phyloP scores from a whole-genome alignment of 2,329 filamentous ascomycete genomes.

The Metarhizium robertsii region DNA sequence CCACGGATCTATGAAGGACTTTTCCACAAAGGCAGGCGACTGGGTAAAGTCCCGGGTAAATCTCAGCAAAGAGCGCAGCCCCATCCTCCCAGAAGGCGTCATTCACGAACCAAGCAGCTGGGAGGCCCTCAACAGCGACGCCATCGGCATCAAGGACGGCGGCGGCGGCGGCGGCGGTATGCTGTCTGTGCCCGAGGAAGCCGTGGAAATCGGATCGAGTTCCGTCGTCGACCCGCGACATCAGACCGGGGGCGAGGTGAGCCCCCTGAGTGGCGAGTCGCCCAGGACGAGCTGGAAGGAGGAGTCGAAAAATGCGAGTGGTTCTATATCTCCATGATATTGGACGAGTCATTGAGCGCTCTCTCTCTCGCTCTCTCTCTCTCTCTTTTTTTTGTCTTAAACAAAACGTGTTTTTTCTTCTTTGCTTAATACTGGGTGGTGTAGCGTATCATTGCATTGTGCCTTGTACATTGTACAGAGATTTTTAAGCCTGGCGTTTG shows the following conservation, averaged over 20 bases:
- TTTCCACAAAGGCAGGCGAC: constrained; percentile 15
- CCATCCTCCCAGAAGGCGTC: background rate
- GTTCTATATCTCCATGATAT: background rate
- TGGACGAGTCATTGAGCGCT: background rate
- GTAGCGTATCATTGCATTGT: background rate
- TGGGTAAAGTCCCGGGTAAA: constrained; percentile 18
- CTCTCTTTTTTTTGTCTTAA: background rate
- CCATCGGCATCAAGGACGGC: background rate
- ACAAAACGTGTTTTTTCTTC: background rate
- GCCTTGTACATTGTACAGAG: background rate
- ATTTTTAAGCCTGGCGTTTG: background rate
- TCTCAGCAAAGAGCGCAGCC: constrained; percentile 8
- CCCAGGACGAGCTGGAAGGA: background rate
- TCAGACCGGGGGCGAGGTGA: background rate
- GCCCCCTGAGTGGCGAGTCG: constrained; percentile 1
- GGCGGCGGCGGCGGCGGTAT: constrained; percentile 1
- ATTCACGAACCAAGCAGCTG: background rate
- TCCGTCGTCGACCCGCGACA: constrained; percentile 1
- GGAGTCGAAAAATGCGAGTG: background rate
- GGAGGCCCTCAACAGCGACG: background rate
- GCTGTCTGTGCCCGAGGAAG: constrained; percentile 4
- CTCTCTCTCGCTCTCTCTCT: background rate
- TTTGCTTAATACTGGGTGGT: background rate
- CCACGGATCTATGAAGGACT: constrained; percentile 12
- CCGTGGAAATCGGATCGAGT: constrained; percentile 5